A percentile compares a stretch with the other conserved stretches of the same genome.
Evolutionary conservation across 2,329 filamentous ascomycete genomes (phyloP).

Genomic region (Sporothrix pallida): DNA sequence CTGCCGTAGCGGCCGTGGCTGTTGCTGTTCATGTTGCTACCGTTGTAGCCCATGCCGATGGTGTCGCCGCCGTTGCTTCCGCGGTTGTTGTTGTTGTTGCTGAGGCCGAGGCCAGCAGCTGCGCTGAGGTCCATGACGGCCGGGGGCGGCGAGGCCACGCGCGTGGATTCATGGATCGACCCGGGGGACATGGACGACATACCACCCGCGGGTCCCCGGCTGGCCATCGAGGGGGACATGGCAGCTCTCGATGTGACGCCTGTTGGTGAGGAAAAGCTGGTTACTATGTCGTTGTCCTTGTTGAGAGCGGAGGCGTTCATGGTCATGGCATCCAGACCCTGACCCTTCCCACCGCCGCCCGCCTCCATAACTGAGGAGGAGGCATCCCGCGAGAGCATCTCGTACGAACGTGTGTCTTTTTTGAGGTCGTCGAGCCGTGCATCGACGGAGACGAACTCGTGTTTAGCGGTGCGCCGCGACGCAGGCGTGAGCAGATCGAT

Average conservation of each 20-base stretch:
- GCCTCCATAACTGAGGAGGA: conserved; percentile 38
- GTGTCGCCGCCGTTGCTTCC: conserved; percentile 15
- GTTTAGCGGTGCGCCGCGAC: conserved; percentile 58
- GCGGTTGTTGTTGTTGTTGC: conserved; percentile 14
- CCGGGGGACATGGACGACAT: background rate
- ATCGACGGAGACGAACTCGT: conserved; percentile 89
- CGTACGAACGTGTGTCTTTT: conserved; percentile 73
- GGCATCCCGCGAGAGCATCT: conserved; percentile 72
- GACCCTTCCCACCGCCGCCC: conserved; percentile 13
- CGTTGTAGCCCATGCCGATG: background rate
- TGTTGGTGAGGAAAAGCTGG: conserved; percentile 41
- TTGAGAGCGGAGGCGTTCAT: conserved; percentile 15
- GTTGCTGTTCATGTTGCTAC: background rate
- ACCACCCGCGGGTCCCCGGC: background rate
- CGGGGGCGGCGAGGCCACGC: conserved; percentile 6
- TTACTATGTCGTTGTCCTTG: conserved; percentile 53
- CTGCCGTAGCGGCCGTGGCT: conserved; percentile 31
- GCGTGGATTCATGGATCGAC: conserved; percentile 24
- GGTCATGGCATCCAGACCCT: background rate
- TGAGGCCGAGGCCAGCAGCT: conserved; percentile 18
- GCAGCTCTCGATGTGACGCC: conserved; percentile 20
- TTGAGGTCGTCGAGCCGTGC: conserved; percentile 66
- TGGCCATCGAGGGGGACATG: conserved; percentile 18
- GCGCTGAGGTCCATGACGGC: conserved; percentile 28
- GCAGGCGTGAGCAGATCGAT: conserved; percentile 62